Base-by-base conservation (phyloP, 225 moss, liverwort and hornwort species). In the Polytrichum commune region DNA sequence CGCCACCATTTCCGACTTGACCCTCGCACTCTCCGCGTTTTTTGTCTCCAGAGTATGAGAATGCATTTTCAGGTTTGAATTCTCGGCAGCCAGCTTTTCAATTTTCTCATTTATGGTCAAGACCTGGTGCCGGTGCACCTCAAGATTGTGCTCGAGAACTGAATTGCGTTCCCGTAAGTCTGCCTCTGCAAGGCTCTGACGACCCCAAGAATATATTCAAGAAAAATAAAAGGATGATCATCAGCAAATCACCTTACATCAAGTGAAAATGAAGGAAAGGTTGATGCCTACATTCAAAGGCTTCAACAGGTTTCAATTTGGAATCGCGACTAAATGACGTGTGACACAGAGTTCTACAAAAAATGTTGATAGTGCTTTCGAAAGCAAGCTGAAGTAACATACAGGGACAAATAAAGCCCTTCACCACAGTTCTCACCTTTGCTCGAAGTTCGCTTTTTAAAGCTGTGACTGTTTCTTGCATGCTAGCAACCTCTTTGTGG, bases 121-220 rank as follows among this genome's bases (percentile, higher is more conserved):
- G 66, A 82, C 75, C 69, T 82, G 82, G 62, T 68, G 73, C 60
- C 84, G 85, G 22, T 89, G 85, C 1, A 90, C 80, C 54, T 90
- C 83, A 55, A 89, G 84, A 29, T 92, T 89, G 58, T 95, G 87
- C 79, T 92, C 89, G 28, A 91, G 73, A 38, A 88, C 85, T 57
- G 82, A 73, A 72, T 89, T 95, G 2, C 88, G 82, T 29, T 90
- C 89, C 65, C 81, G 87, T 30, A 88, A 75, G 65, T 90, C 95
- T 29, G 77, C 77, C 76, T 83, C 92, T 66, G 87, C 85, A 1
- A 76, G 64, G 66, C 77, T 84, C 82, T 88, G 76, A 46, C 3
- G 1, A 46, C 46, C 63, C 32, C 29, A 64, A 23, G 29, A 72
- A 19, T 1, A 3, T 4, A 67, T 67, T 23, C 2, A 46, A 23